Evolutionary conservation across 768 basidiomycete genomes (phyloP).

Genomic region (Bullera alba): DNA sequence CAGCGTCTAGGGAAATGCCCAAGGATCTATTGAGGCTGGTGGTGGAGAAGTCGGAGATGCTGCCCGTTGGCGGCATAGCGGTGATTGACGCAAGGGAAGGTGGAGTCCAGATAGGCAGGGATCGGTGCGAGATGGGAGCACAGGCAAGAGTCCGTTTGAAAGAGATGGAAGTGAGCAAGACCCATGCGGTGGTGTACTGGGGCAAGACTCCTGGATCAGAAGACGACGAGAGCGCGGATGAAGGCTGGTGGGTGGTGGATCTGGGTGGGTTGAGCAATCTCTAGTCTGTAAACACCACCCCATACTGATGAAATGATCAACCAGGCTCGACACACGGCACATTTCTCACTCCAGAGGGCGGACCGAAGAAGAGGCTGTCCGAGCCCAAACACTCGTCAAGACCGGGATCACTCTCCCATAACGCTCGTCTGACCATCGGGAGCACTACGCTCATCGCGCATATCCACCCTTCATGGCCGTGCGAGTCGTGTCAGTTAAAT

Average conservation of each 20-base stretch:
- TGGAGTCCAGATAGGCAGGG: constrained; percentile 37
- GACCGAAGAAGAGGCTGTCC: constrained; percentile 20
- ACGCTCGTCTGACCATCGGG: constrained; percentile 26
- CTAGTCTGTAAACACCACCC: background rate
- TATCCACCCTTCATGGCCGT: constrained; percentile 40
- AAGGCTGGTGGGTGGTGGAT: constrained; percentile 43
- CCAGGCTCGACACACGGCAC: constrained; percentile 44
- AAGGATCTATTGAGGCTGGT: constrained; percentile 35
- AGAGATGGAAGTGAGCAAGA: constrained; percentile 42
- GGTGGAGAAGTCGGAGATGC: constrained; percentile 10
- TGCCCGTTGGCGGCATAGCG: constrained; percentile 17
- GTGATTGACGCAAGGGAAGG: constrained; percentile 35
- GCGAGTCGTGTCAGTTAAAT: constrained; percentile 29
- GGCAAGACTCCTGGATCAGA: constrained; percentile 8
- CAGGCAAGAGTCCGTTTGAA: constrained; percentile 27
- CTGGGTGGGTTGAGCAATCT: constrained; percentile 34
- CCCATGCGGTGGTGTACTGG: constrained; percentile 39
- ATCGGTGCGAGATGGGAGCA: constrained; percentile 25
- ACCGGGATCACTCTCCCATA: constrained; percentile 24
- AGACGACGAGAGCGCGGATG: constrained; percentile 10
- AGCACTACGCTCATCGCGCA: constrained; percentile 31
- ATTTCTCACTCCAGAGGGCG: constrained; percentile 7
- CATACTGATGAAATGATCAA: background rate
- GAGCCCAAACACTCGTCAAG: constrained; percentile 26
- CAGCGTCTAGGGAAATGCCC: constrained; percentile 8